A percentile compares a stretch with the other conserved stretches of the same genome.
Evolutionary conservation across 2,329 filamentous ascomycete genomes (phyloP).

Genomic region (Neopestalotiopsis sp.): DNA sequence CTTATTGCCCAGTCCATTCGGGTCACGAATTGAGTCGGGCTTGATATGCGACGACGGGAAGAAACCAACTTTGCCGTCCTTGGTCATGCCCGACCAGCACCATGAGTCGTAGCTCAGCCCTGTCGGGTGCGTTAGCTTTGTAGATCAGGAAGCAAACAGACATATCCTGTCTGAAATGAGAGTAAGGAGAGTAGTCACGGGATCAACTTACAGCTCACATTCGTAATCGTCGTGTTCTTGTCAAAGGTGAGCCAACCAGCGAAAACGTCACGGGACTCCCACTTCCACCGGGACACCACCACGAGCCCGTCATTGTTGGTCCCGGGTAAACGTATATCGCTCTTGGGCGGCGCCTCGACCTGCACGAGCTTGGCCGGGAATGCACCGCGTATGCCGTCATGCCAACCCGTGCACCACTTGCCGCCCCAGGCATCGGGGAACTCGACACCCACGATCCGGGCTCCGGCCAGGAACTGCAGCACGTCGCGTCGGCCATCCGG

Average conservation of each 20-base stretch:
- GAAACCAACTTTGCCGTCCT: slow-evolving; percentile 57
- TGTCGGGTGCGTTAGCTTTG: slow-evolving; percentile 24
- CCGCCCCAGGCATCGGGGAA: slow-evolving; percentile 40
- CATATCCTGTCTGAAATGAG: background rate
- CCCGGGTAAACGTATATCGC: slow-evolving; percentile 27
- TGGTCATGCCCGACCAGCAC: slow-evolving; percentile 61
- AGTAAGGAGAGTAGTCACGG: background rate
- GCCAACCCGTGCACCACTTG: slow-evolving; percentile 41
- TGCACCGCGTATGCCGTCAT: slow-evolving; percentile 33
- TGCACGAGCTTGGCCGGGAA: slow-evolving; percentile 35
- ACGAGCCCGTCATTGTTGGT: slow-evolving; percentile 26
- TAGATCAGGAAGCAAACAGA: background rate
- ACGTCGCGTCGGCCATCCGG: slow-evolving; percentile 40
- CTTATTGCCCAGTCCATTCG: slow-evolving; percentile 22
- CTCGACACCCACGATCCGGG: slow-evolving; percentile 37
- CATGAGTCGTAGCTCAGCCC: slow-evolving; percentile 54
- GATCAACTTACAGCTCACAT: slow-evolving; percentile 50
- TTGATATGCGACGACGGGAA: slow-evolving; percentile 58
- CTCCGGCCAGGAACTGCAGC: slow-evolving; percentile 43
- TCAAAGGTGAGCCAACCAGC: slow-evolving; percentile 44
- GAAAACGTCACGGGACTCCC: slow-evolving; percentile 31
- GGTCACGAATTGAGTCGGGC: slow-evolving; percentile 47
- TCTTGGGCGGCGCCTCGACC: slow-evolving; percentile 31
- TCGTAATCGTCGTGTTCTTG: slow-evolving; percentile 55
- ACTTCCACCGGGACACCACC: slow-evolving; percentile 39